Base-by-base conservation (phyloP, 441 rosid genomes). In the Geranium incanum region DNA sequence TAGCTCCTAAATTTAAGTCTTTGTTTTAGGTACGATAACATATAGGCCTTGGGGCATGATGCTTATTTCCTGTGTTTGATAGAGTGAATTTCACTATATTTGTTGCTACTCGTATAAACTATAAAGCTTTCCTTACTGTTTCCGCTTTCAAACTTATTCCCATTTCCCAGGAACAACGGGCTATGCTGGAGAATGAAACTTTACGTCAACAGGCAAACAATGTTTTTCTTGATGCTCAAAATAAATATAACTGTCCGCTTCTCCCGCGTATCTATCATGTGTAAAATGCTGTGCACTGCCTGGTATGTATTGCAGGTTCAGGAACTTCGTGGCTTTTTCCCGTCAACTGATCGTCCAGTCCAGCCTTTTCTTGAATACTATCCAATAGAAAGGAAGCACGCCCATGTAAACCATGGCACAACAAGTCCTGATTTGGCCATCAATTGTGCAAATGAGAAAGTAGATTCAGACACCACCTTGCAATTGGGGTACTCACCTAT, bases 171-270 rank as follows among this genome's bases (percentile, higher is more conserved):
- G 95, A 91, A 82, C 92, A 89, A 66, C 77, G 83, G 60, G 92
- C 95, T 33, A 80, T 83, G 86, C 83, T 89, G 81, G 98, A 93
- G 87, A 93, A 93, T 69, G 93, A 85, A 86, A 84, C 95, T 78
- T 81, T 93, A 72, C 96, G 91, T 68, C 86, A 88, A 87, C 97
- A 91, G 92, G 98, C 79, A 70, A 76, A 72, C 36, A n/a, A 28
- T 33, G 37, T 4, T 74, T 71, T 77, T 65, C 55, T 71, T 64
- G 36, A 67, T 70, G 12, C 63, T 45, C 13, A 50, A 37, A 9
- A 45, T 33, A 59, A n/a, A 16, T 5, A 15, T 18, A 16, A 5
- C 23, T 16, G 7, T 4, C 15, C 63, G 3, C 19, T 59, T 50
- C 15, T 50, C 15, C 57, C 9, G 5, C 9, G 57, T 50, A 45